A percentile compares a stretch with the other conserved stretches of the same genome.
phyloP scores from a whole-genome alignment of 148 eudicot species.

The Arbutus unedo region DNA sequence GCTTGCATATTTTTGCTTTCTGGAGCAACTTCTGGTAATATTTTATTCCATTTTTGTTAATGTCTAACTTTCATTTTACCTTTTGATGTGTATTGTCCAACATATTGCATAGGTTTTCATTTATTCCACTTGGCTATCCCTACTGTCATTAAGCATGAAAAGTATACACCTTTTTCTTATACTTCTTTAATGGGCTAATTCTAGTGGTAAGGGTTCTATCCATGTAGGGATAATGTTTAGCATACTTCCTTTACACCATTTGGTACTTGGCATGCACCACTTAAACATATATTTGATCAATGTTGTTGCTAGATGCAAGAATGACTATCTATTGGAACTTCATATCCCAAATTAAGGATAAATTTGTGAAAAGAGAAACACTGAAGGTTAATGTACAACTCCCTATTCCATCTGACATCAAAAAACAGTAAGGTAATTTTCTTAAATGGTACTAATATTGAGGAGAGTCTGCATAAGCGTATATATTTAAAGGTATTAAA shows the following conservation, averaged over 20 bases:
- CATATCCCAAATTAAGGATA: slow-evolving; percentile 2
- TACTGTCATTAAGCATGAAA: background rate
- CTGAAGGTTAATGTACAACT: background rate
- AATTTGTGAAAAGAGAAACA: background rate
- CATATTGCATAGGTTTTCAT: background rate
- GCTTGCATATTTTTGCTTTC: slow-evolving; percentile 54
- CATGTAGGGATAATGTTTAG: background rate
- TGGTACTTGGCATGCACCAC: background rate
- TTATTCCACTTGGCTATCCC: background rate
- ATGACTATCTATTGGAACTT: slow-evolving; percentile 4
- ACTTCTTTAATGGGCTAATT: background rate
- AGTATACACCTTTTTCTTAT: background rate
- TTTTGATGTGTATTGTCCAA: background rate
- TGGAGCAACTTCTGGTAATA: slow-evolving; percentile 61
- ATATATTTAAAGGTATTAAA: background rate
- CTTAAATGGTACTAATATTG: background rate
- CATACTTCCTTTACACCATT: background rate
- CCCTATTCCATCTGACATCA: background rate
- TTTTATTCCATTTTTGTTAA: background rate
- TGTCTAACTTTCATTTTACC: background rate
- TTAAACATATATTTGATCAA: background rate
- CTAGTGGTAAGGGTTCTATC: background rate
- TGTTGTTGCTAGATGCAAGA: background rate
- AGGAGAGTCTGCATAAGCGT: background rate
- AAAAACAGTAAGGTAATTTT: background rate